These are phyloP conservation scores for Populus hybrid DNA, from an alignment of 441 rosid genomes.

Conservation along the genomic window DNA sequence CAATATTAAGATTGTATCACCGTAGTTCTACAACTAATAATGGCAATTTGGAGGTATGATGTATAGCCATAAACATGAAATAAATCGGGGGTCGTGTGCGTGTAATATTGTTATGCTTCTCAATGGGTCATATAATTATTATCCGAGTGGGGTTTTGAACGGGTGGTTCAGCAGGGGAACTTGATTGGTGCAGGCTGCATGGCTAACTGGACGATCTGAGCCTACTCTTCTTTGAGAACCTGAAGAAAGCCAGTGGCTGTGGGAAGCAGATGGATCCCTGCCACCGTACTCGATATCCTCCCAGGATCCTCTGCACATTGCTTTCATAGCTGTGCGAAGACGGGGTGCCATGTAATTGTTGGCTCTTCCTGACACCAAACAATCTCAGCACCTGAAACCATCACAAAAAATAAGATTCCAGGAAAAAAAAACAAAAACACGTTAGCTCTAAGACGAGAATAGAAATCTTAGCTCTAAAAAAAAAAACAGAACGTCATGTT, in stretches of 20 bases:
- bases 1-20: too few species aligned
- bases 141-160: background rate
- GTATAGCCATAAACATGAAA: too few species aligned
- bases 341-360: conserved; percentile 61
- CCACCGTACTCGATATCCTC: conserved; percentile 80
- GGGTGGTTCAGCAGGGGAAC: conserved; percentile 19
- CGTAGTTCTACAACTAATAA: too few species aligned
- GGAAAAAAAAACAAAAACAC: background rate
- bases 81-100: too few species aligned
- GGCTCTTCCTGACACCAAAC: conserved; percentile 99
- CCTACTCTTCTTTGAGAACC: conserved; percentile 59
- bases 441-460: background rate
- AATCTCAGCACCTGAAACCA: conserved; percentile 68
- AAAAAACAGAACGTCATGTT: background rate
- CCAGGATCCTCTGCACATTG: conserved; percentile 50
- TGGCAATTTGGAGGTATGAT: too few species aligned
- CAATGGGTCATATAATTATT: background rate
- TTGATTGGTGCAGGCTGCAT: conserved; percentile 63
- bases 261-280: conserved; percentile 89
- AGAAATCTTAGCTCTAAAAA: background rate
- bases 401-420: background rate
- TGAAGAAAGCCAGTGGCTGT: conserved; percentile 85
- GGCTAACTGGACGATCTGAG: conserved; percentile 68
- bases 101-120: background rate
- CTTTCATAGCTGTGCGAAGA: conserved; percentile 65